Base-by-base conservation (phyloP, 2,329 filamentous ascomycete species). In the Pestalotiopsis sp. region DNA sequence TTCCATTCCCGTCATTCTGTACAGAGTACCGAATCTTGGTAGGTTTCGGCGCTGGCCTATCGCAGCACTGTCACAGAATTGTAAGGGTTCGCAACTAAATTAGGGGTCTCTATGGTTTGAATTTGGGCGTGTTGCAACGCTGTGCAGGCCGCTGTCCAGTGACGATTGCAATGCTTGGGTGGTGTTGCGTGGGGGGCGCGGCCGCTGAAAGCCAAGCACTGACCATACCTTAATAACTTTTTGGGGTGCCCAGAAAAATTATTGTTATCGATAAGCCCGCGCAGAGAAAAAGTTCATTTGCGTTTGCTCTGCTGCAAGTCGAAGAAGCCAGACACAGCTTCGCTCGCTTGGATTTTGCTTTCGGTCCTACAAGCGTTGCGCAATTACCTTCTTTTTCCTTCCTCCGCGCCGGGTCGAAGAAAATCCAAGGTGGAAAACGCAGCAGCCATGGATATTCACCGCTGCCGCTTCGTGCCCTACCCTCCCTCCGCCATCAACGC, bases 381-480 rank as follows among this genome's bases (percentile, higher is more conserved):
- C 57, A 61, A 23, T 13, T 14, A 39, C n/a, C 61, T 17, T 39
- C 59, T 13, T 17, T 52, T n/a, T 52, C 20, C 20, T n/a, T 23
- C 45, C 11, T 52, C 45, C 45, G 14, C 57, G 25, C 36, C 41
- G 66, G 57, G 66, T 56, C 57, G 31, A 27, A 58, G 31, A 36
- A 36, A 36, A 62, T 36, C 39, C 12, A 61, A 63, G 45, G 66
- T 41, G 9, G 31, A 36, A 36, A 31, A 36, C 31, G 31, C 31
- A 36, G 59, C 59, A 67, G 61, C 49, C 68, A 98, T 98, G 95
- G 95, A 98, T 83, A 92, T 99, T 79, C 96, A 99, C 85, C 94
- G 96, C 76, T 97, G 95, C 78, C 94, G 96, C 78, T 99, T 99
- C 83, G 92, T 99, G 74, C 93, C 93, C 56, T 98, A 93, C 82